A percentile compares a stretch with the other conserved stretches of the same genome.
Evolutionary conservation across 2,329 filamentous ascomycete species (phyloP).

Genomic region (Dactylellina parvicollis): DNA sequence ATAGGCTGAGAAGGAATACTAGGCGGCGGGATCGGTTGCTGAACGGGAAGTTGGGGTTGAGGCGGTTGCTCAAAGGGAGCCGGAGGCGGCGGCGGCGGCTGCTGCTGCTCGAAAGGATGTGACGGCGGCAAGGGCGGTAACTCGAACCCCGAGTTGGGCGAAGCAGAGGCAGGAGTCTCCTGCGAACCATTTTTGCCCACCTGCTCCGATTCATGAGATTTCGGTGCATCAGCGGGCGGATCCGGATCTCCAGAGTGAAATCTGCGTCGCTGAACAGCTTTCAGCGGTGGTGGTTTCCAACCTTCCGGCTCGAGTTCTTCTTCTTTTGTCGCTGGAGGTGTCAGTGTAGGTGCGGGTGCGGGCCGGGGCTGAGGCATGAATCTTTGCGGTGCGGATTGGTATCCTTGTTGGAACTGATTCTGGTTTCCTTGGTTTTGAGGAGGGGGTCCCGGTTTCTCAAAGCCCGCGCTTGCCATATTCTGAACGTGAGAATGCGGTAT

Average conservation of each 20-base stretch:
- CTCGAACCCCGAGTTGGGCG: too few species aligned
- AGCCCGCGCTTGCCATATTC: not conserved
- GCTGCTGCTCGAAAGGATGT: too few species aligned
- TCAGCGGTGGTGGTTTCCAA: constrained; percentile 41
- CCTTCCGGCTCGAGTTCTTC: constrained; percentile 12
- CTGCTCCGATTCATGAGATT: not conserved
- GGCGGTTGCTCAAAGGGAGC: not conserved
- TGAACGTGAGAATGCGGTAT: constrained; percentile 20
- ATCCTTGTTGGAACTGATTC: constrained; percentile 1
- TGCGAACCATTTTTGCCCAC: not conserved
- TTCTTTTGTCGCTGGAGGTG: not conserved
- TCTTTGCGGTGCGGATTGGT: not conserved
- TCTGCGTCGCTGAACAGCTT: constrained; percentile 25
- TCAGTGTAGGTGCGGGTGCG: not conserved
- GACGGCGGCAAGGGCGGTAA: too few species aligned
- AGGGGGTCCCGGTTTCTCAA: not conserved
- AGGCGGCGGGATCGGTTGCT: not conserved
- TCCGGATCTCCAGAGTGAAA: constrained; percentile 40
- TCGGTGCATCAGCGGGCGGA: not conserved
- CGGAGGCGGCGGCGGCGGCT: constrained; percentile 21
- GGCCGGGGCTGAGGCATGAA: not conserved
- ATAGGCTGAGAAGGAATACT: not conserved
- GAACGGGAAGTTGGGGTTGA: not conserved
- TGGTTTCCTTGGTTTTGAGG: constrained; percentile 7
- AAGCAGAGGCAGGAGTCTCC: not conserved